Evolutionary conservation across 164 flowering plant genomes (phyloP).

Genomic region (Vitis labrusca): DNA sequence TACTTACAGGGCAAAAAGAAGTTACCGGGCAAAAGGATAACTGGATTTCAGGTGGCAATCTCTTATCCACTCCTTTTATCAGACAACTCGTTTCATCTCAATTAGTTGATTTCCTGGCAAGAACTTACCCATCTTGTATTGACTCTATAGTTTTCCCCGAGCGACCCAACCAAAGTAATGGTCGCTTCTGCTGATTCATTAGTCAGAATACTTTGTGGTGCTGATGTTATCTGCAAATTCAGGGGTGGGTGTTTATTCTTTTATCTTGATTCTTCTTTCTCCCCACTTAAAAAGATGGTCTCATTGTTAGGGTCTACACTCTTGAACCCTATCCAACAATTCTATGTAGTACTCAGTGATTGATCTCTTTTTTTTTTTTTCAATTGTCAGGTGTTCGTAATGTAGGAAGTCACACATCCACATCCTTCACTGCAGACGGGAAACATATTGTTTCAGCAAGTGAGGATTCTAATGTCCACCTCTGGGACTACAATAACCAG

Average conservation of each 20-base stretch:
- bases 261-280: not conserved
- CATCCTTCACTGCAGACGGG: constrained; percentile 74
- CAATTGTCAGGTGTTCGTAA: constrained; percentile 38
- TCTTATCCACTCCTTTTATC: not conserved
- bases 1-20: constrained; percentile 68
- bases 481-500: constrained; percentile 56
- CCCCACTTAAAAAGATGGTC: not conserved
- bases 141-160: constrained; percentile 63
- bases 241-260: constrained; percentile 43
- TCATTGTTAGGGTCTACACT: no score
- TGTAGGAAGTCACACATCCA: constrained; percentile 50
- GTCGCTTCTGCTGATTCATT: constrained; percentile 78
- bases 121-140: not conserved
- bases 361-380: constrained; percentile 4
- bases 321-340: no score
- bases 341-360: not conserved
- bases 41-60: constrained; percentile 68
- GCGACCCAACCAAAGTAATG: constrained; percentile 54
- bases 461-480: constrained; percentile 66
- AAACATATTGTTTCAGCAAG: constrained; percentile 66
- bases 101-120: not conserved
- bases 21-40: constrained; percentile 57
- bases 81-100: not conserved
- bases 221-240: constrained; percentile 50
- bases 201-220: constrained; percentile 54